Percentiles rank a stretch among this genome's conserved stretches.
Conservation (phyloP, 257 asterid species). For the Thymus quinquecostatus region DNA sequence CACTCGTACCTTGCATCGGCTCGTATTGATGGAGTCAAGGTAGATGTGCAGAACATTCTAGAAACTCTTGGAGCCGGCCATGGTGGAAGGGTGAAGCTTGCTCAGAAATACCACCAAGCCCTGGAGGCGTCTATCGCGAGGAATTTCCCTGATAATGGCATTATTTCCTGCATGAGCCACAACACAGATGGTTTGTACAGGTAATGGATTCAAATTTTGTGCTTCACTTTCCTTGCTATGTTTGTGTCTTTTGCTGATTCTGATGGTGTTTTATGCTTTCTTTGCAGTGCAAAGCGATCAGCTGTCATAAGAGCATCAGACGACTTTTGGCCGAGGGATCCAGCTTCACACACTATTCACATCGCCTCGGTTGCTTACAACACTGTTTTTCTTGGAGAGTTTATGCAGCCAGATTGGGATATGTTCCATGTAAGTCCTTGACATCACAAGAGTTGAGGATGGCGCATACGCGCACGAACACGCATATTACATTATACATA, state of each 20-base stretch:
- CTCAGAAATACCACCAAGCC: constrained; percentile 83
- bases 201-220: constrained; percentile 34
- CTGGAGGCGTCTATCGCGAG: constrained; percentile 77
- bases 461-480: not conserved
- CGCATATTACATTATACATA: not conserved
- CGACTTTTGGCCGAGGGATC: constrained; percentile 93
- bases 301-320: constrained; percentile 90
- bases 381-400: constrained; percentile 85
- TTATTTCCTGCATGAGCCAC: constrained; percentile 95
- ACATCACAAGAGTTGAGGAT: not conserved
- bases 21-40: constrained; percentile 79
- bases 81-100: constrained; percentile 87
- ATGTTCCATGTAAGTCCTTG: constrained; percentile 83
- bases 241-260: not conserved
- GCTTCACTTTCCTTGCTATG: not conserved
- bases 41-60: constrained; percentile 80
- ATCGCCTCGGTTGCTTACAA: constrained; percentile 94
- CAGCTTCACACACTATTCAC: constrained; percentile 95
- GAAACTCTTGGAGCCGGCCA: constrained; percentile 93
- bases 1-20: constrained; percentile 84
- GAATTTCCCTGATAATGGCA: constrained; percentile 84
- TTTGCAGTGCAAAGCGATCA: constrained; percentile 65
- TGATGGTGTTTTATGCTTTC: not conserved
- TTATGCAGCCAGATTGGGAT: constrained; percentile 99
- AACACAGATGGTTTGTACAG: constrained; percentile 88